Percentiles rank a stretch among this genome's conserved stretches.
Evolutionary conservation across 2,329 filamentous ascomycete species (phyloP).

Genomic region (Chrysoporthe puriensis): DNA sequence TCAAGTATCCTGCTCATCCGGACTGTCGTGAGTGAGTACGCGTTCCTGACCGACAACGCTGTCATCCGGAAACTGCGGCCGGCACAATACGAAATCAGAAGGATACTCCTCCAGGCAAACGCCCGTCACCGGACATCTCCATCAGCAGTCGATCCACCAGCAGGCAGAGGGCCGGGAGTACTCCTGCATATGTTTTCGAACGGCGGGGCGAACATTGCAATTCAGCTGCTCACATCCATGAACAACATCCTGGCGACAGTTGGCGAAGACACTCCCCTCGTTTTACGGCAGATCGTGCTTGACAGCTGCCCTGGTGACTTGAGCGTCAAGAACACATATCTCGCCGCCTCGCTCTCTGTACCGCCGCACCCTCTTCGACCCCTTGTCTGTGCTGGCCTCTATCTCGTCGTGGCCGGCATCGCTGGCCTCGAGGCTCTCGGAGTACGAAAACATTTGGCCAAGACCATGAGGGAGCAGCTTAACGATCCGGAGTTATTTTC

Average conservation of each 20-base stretch:
- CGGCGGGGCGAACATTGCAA: conserved; percentile 22
- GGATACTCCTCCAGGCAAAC: background rate
- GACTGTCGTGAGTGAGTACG: conserved; percentile 21
- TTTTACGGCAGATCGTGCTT: conserved; percentile 22
- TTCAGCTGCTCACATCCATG: conserved; percentile 22
- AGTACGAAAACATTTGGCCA: conserved; percentile 12
- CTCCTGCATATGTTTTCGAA: conserved; percentile 24
- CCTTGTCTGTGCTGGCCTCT: conserved; percentile 12
- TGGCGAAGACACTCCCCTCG: conserved; percentile 15
- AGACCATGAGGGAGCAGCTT: conserved; percentile 15
- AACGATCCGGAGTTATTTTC: conserved; percentile 20
- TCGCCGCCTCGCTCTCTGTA: conserved; percentile 18
- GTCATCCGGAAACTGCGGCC: conserved; percentile 20
- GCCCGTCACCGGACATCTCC: background rate
- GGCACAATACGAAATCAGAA: conserved; percentile 20
- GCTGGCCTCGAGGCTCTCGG: conserved; percentile 20
- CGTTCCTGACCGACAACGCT: background rate
- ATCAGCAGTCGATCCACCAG: background rate
- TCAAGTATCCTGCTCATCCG: conserved; percentile 25
- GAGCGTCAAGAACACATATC: conserved; percentile 12
- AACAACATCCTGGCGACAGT: conserved; percentile 12
- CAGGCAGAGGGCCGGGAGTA: background rate
- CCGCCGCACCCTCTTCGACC: conserved; percentile 17
- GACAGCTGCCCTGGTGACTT: conserved; percentile 25
- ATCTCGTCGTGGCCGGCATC: conserved; percentile 14